Conservation (phyloP, 164 flowering plant species). For the Aristolochia fimbriata region DNA sequence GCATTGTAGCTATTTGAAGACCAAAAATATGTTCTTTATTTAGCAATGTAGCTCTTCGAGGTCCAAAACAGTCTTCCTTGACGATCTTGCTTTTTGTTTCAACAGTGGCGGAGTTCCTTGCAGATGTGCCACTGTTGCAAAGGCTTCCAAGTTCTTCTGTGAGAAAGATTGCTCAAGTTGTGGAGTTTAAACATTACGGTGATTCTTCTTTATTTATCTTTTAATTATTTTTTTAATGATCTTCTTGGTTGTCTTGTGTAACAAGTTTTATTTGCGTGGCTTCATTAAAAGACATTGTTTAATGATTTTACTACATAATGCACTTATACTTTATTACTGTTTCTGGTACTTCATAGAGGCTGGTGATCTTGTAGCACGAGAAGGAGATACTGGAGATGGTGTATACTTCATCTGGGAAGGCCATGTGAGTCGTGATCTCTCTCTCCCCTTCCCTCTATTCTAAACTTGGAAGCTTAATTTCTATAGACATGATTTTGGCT, state of each 20-base stretch:
- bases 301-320: neutral
- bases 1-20: no score
- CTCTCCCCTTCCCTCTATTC: neutral
- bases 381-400: slow-evolving; percentile 1
- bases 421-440: neutral
- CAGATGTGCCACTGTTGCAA: slow-evolving; percentile 73
- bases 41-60: no score
- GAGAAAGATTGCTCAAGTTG: slow-evolving; percentile 55
- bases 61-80: no score
- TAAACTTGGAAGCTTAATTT: neutral
- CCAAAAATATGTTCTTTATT: no score
- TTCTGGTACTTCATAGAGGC: neutral
- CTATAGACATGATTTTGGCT: neutral
- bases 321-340: neutral
- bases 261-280: no score
- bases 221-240: no score
- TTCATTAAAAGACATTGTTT: no score
- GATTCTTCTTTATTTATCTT: neutral
- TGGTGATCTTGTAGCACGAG: neutral
- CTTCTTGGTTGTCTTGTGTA: no score
- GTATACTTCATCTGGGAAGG: slow-evolving; percentile 2
- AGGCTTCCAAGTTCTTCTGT: slow-evolving; percentile 62
- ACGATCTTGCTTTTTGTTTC: no score
- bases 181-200: slow-evolving; percentile 52
- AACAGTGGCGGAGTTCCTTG: slow-evolving; percentile 71